phyloP scores from a whole-genome alignment of 495 filamentous ascomycete genomes.

The Lophiostoma macrostomum region DNA sequence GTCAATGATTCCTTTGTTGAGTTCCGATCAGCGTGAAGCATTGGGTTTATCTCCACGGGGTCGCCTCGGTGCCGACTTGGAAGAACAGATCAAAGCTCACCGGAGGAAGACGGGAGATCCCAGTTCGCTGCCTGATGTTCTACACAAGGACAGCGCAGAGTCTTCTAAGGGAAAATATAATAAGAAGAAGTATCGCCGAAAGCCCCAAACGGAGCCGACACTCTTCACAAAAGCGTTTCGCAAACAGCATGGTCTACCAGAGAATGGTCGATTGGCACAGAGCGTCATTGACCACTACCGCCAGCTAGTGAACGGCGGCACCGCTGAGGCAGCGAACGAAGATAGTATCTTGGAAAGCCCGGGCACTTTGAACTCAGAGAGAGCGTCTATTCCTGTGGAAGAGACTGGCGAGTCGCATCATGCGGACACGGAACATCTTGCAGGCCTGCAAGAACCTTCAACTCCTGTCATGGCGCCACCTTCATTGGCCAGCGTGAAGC shows the following conservation, averaged over 20 bases:
- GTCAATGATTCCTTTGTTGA: background rate
- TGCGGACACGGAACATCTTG: no score
- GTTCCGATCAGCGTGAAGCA: conserved; percentile 3
- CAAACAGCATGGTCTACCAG: background rate
- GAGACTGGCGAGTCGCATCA: no score
- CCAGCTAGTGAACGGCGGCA: no score
- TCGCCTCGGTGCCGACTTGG: background rate
- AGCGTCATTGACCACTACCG: background rate
- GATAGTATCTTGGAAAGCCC: no score
- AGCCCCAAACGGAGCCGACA: background rate
- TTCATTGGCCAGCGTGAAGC: no score
- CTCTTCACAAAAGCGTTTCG: background rate
- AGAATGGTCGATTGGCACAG: no score
- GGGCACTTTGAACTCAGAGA: no score
- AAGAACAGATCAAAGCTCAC: conserved; percentile 10
- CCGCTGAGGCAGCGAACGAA: no score
- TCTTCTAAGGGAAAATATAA: background rate
- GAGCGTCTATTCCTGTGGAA: no score
- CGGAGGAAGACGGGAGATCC: conserved; percentile 14
- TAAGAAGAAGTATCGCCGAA: background rate
- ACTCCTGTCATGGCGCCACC: no score
- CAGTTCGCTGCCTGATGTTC: conserved; percentile 2
- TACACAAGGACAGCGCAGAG: background rate
- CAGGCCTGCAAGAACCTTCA: no score
- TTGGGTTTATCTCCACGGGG: conserved; percentile 15